Base-by-base conservation (phyloP, 495 filamentous ascomycete genomes). In the Lasiosphaeriaceae sp. region DNA sequence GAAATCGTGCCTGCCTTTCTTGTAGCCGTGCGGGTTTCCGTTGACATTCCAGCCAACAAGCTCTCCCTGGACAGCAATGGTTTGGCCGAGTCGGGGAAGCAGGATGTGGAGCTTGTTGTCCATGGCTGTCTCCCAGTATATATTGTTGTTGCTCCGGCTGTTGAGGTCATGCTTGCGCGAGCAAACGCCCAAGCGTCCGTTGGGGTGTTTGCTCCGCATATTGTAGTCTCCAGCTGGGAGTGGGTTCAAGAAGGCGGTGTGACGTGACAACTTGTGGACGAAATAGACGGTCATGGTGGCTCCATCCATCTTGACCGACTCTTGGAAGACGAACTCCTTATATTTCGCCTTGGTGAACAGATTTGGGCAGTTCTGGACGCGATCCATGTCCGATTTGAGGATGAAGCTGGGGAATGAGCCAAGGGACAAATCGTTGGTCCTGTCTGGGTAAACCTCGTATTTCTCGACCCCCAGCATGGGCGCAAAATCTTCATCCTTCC, bases 1-100 rank as follows among this genome's bases (percentile, higher is more conserved):
- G 14, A 70, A 66, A 2, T 62, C 59, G 22, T 57, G 52, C 12
- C 43, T 11, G 39, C 29, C 48, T 14, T 44, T 6, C 0, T 47
- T 21, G 52, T 66, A 65, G 2, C 22, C 17, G 44, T 68, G 50
- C 1, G 55, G 60, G 45, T 71, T 71, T 5, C 59, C 59, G 0
- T 47, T 11, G 19, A 71, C 52, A 17, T 50, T 49, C 26, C 47
- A 35, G 6, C 70, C 70, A 16, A 68, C 58, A 0, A 71, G 51
- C 57, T 71, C 70, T 3, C 65, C 68, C 29, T 68, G 67, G 39
- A 71, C 50, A 3, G 59, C 66, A 4, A 73, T 53, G 44, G 43
- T 45, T 20, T 29, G 12, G 12, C 34, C 47, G 0, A 63, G 12
- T 0, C 34, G 3, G 0, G 51, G 11, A 3, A 70, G 60, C 47